Percentiles rank a stretch among this genome's conserved stretches.
These are phyloP conservation scores for Thelonectria rubi DNA, from an alignment of 2,329 filamentous ascomycete species.

Conservation along the genomic window DNA sequence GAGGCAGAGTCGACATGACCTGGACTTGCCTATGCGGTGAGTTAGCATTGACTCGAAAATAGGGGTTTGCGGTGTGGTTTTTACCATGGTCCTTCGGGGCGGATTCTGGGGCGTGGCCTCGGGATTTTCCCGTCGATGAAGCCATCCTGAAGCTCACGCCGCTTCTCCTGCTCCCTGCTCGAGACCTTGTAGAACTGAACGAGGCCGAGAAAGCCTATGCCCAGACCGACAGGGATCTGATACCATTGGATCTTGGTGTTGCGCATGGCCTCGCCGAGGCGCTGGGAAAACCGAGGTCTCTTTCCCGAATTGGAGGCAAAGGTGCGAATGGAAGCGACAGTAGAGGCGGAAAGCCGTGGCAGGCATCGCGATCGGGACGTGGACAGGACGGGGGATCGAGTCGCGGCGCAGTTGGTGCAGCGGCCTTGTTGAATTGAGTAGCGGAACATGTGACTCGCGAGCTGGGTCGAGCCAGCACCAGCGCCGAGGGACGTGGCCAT, in stretches of 20 bases:
- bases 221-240: slow-evolving; percentile 86
- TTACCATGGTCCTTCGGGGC: slow-evolving; percentile 86
- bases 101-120: slow-evolving; percentile 68
- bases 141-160: slow-evolving; percentile 54
- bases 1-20: slow-evolving; percentile 89
- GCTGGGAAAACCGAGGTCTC: slow-evolving; percentile 60
- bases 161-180: slow-evolving; percentile 62
- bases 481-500: slow-evolving; percentile 48
- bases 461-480: slow-evolving; percentile 47
- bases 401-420: slow-evolving; percentile 42
- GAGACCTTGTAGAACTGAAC: slow-evolving; percentile 85
- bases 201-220: slow-evolving; percentile 83
- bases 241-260: slow-evolving; percentile 80
- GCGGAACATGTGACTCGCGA: slow-evolving; percentile 46
- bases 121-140: slow-evolving; percentile 54
- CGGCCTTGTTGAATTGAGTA: slow-evolving; percentile 43
- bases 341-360: slow-evolving; percentile 36
- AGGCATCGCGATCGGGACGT: slow-evolving; percentile 40
- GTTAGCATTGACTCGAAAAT: slow-evolving; percentile 27
- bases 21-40: slow-evolving; percentile 73
- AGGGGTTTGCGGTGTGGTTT: not conserved
- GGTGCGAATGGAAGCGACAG: slow-evolving; percentile 40
- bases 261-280: slow-evolving; percentile 59
- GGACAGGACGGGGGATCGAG: slow-evolving; percentile 36
- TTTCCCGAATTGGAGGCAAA: slow-evolving; percentile 53